phyloP scores from a whole-genome alignment of 768 basidiomycete genomes.

The Calocybe cyanea region DNA sequence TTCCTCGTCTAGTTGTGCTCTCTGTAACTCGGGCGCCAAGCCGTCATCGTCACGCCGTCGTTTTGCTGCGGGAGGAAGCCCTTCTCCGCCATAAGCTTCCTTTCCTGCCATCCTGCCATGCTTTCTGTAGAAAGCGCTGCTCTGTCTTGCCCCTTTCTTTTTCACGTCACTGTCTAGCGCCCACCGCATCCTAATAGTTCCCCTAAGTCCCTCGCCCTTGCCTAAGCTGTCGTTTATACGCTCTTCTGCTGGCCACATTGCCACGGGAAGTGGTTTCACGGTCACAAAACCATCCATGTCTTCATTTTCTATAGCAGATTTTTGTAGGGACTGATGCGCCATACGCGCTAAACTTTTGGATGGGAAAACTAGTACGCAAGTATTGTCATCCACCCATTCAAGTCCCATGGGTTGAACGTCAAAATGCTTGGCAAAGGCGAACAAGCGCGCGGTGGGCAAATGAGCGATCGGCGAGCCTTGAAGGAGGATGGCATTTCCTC shows the following conservation, averaged over 20 bases:
- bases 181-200: constrained; percentile 71
- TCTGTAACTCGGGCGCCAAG: constrained; percentile 27
- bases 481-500: constrained; percentile 69
- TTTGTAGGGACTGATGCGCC: constrained; percentile 49
- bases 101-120: constrained; percentile 68
- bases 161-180: constrained; percentile 71
- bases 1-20: constrained; percentile 57
- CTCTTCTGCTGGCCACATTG: constrained; percentile 78
- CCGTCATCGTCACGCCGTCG: constrained; percentile 33
- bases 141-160: constrained; percentile 65
- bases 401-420: constrained; percentile 69
- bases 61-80: constrained; percentile 27
- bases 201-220: constrained; percentile 64
- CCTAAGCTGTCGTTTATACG: constrained; percentile 72
- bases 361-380: constrained; percentile 74
- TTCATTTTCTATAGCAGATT: constrained; percentile 45
- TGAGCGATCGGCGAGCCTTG: constrained; percentile 69
- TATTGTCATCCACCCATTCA: constrained; percentile 85
- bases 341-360: constrained; percentile 49
- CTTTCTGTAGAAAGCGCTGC: constrained; percentile 77
- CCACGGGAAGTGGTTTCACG: constrained; percentile 66
- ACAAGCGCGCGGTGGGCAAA: constrained; percentile 72
- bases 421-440: constrained; percentile 80
- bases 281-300: constrained; percentile 57
- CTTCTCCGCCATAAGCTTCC: constrained; percentile 32